Evolutionary conservation across 768 basidiomycete species (phyloP), one percentile per base, ranked within the genome.

Genomic region (Mycena amicta): DNA sequence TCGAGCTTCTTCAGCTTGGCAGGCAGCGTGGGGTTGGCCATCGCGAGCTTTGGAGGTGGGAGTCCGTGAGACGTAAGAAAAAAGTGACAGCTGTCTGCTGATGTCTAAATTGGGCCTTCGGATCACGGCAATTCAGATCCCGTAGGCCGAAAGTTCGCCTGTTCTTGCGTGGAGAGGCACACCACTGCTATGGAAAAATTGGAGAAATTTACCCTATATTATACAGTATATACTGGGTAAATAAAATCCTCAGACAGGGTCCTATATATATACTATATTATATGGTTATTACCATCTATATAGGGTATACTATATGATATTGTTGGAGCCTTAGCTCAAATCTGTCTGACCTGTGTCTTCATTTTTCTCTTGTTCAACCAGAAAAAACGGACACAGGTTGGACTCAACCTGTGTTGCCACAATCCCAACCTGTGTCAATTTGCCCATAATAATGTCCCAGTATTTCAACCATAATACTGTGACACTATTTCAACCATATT

Each of bases 151-250:
- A 43, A 12, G 20, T 20, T n/a, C n/a, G n/a, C n/a, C n/a, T n/a
- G n/a, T n/a, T n/a, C n/a, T n/a, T n/a, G n/a, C n/a, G n/a, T 49
- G 11, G 47, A 5, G 27, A 6, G 43, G 43, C 43, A n/a, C 15
- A 13, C 22, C 13, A 13, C 13, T 45, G 20, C 12, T 23, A 49
- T 29, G 25, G 11, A 12, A 49, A 49, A 6, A 6, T 8, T 6
- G 12, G 26, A 12, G 6, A 49, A 4, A 13, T 25, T 49, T 12
- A 49, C 25, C 27, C 47, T 4, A 49, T 49, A 49, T 27, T 49
- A 49, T 49, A 49, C 47, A 12, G 26, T 49, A 49, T 49, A 49
- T 49, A 49, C 26, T 13, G 47, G 12, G 26, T 49, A 49, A 49
- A 45, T 16, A 45, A 45, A 45, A 23, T 16, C 22, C 22, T 23